Conservation (phyloP, 1,284 basidiomycete species). For the Fomitiporia mediterranea region DNA sequence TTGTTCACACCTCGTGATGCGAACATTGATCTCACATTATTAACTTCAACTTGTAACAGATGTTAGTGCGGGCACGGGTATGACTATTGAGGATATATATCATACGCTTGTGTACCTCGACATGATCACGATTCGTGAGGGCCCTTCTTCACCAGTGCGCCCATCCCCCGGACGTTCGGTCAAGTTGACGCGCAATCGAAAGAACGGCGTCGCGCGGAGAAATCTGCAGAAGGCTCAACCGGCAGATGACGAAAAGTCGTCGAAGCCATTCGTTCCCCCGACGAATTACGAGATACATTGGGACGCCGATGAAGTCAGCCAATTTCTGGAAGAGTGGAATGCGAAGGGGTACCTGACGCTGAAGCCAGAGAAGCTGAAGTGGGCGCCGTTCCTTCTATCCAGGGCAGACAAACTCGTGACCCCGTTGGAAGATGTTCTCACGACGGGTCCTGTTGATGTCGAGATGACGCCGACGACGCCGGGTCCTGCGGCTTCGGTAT, state of each 20-base stretch:
- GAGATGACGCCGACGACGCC: slow-evolving; percentile 19
- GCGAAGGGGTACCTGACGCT: slow-evolving; percentile 79
- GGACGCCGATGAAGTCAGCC: slow-evolving; percentile 65
- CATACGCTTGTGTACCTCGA: slow-evolving; percentile 71
- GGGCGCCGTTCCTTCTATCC: slow-evolving; percentile 88
- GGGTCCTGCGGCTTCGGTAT: not conserved
- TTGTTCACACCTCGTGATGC: slow-evolving; percentile 26
- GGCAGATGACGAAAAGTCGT: slow-evolving; percentile 41
- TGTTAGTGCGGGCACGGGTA: slow-evolving; percentile 82
- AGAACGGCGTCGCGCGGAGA: slow-evolving; percentile 56
- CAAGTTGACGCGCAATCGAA: slow-evolving; percentile 66
- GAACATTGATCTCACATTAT: slow-evolving; percentile 14
- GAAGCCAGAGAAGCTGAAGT: slow-evolving; percentile 84
- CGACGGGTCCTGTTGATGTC: slow-evolving; percentile 24
- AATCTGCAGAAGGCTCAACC: slow-evolving; percentile 57
- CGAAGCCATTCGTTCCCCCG: slow-evolving; percentile 58
- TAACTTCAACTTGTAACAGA: slow-evolving; percentile 49
- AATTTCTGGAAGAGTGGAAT: slow-evolving; percentile 69
- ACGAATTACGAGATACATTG: slow-evolving; percentile 75
- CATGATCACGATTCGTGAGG: slow-evolving; percentile 66
- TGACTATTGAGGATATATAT: slow-evolving; percentile 89
- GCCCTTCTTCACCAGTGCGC: slow-evolving; percentile 43
- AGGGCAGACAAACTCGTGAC: slow-evolving; percentile 38
- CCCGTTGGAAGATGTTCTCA: slow-evolving; percentile 27
- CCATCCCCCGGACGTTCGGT: slow-evolving; percentile 73